Percentiles rank a stretch among this genome's conserved stretches.
These are phyloP conservation scores for Samsoniella hepiali DNA, from an alignment of 2,329 filamentous ascomycete species.

Conservation along the genomic window DNA sequence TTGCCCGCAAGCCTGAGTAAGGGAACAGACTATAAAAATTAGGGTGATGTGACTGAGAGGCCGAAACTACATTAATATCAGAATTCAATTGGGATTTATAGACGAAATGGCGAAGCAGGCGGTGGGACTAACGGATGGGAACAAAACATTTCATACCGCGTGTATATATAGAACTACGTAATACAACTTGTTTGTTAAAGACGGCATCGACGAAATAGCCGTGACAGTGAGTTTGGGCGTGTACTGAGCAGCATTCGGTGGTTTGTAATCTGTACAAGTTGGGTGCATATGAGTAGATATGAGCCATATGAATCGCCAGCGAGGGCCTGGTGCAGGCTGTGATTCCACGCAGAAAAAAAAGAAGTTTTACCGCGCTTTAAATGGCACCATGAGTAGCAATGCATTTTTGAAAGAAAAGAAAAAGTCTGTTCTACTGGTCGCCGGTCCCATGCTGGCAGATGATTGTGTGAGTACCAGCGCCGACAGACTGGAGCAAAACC, in stretches of 20 bases:
- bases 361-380: no score
- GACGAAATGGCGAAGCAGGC: not conserved
- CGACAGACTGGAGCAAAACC: no score
- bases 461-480: no score
- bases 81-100: not conserved
- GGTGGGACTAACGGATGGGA: not conserved
- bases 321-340: no score
- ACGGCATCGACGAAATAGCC: not conserved
- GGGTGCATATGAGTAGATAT: no score
- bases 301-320: no score
- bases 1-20: constrained; percentile 70
- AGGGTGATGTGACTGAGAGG: not conserved
- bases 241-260: not conserved
- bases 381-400: no score
- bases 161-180: constrained; percentile 19
- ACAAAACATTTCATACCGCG: constrained; percentile 12
- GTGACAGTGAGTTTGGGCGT: not conserved
- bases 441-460: no score
- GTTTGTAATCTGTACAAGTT: no score
- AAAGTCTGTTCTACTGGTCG: no score
- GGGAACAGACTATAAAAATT: not conserved
- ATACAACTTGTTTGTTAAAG: constrained; percentile 5
- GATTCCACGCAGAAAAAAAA: no score
- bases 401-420: no score
- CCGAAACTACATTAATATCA: constrained; percentile 1